phyloP scores from a whole-genome alignment of 1,139 yeast genomes.

The Debaryomycetaceae sp. region DNA sequence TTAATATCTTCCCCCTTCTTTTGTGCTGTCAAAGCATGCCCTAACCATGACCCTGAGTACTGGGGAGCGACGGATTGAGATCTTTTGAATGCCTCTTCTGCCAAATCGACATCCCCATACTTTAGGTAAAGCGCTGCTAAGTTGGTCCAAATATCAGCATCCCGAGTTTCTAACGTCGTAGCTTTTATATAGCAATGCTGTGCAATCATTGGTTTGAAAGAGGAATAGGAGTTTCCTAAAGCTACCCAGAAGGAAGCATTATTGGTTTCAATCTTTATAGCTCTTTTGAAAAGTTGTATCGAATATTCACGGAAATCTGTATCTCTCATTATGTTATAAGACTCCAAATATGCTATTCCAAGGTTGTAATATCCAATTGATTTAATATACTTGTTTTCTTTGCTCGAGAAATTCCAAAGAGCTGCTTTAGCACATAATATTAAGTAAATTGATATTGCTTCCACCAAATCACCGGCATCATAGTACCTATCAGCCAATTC shows the following conservation, averaged over 20 bases:
- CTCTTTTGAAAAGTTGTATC: constrained; percentile 54
- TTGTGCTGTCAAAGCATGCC: constrained; percentile 70
- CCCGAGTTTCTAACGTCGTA: constrained; percentile 62
- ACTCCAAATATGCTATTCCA: constrained; percentile 61
- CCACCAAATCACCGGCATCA: constrained; percentile 14
- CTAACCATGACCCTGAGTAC: constrained; percentile 78
- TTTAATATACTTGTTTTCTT: constrained; percentile 46
- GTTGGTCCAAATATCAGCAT: constrained; percentile 74
- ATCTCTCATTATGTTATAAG: constrained; percentile 34
- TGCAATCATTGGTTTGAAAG: constrained; percentile 64
- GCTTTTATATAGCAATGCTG: constrained; percentile 95
- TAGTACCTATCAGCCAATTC: constrained; percentile 9
- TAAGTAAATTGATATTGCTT: constrained; percentile 20
- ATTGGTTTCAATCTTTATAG: constrained; percentile 68
- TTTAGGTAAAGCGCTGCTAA: constrained; percentile 74
- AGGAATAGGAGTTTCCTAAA: constrained; percentile 66
- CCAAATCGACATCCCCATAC: constrained; percentile 66
- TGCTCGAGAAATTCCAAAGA: constrained; percentile 25
- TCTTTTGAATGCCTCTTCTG: constrained; percentile 67
- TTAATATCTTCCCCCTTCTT: constrained; percentile 51
- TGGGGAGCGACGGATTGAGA: constrained; percentile 85
- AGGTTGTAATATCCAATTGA: constrained; percentile 67
- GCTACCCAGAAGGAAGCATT: constrained; percentile 79
- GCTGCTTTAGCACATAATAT: constrained; percentile 30
- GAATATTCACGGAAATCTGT: constrained; percentile 42